Conservation (phyloP, 805 yeast species). For the Candida sphagnicola region DNA sequence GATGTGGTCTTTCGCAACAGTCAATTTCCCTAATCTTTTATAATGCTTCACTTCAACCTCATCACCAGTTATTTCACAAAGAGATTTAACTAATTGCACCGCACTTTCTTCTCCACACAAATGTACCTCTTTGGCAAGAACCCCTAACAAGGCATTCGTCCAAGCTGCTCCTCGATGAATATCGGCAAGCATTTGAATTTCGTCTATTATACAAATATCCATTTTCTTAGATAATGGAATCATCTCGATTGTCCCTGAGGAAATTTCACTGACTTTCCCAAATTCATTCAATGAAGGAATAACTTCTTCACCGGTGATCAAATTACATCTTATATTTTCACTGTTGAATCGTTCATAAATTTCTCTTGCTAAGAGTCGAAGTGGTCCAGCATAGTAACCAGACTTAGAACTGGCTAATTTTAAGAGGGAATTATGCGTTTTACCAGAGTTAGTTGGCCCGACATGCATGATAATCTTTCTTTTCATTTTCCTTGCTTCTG, state of each 20-base stretch:
- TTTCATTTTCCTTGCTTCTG: conserved; percentile 74
- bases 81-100: conserved; percentile 57
- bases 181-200: conserved; percentile 92
- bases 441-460: conserved; percentile 97
- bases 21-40: conserved; percentile 68
- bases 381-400: conserved; percentile 94
- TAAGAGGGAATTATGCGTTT: conserved; percentile 79
- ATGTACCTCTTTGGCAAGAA: conserved; percentile 79
- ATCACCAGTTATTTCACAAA: conserved; percentile 75
- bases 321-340: conserved; percentile 69
- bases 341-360: conserved; percentile 75
- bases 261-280: conserved; percentile 71
- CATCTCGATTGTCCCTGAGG: conserved; percentile 95
- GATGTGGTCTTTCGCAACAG: conserved; percentile 41
- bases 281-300: conserved; percentile 61
- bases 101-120: conserved; percentile 91
- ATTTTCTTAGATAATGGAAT: conserved; percentile 59
- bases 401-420: conserved; percentile 58
- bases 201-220: conserved; percentile 92
- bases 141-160: conserved; percentile 89
- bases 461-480: conserved; percentile 87
- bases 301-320: conserved; percentile 95
- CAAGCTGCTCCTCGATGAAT: conserved; percentile 84
- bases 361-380: conserved; percentile 86
- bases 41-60: conserved; percentile 66